Evolutionary conservation across 768 basidiomycete genomes (phyloP), one percentile per base, ranked within the genome.

Genomic region (Collybiopsis luxurians): DNA sequence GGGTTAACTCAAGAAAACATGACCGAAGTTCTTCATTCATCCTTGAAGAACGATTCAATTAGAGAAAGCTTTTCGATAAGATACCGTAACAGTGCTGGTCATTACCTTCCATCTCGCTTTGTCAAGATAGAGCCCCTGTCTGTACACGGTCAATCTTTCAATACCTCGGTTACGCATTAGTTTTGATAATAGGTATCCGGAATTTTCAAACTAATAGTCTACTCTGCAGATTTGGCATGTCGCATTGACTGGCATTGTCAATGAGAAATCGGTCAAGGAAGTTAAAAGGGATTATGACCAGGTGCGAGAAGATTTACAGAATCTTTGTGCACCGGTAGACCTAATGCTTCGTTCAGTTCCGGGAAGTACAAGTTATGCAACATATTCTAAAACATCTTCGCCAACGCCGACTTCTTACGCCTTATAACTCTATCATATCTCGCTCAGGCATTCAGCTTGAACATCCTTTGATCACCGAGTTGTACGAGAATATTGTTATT

Each of bases 141-240:
- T 89, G 91, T 66, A 67, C 85, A 71, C 28, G 24, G 42, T 24
- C 34, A 39, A 39, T 40, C 21, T 11, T 36, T 19, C 23, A 17
- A 28, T 38, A 49, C 44, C 21, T 38, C 7, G 17, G 52, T 3
- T 9, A n/a, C n/a, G n/a, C n/a, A n/a, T n/a, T 28, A 51, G 23
- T 43, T 10, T 57, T 30, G 24, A 11, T n/a, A 40, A 45, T 24
- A 19, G 34, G 39, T 34, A 34, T 5, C 31, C 13, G 5, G 5
- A 13, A 34, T 34, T 34, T 13, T 13, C 31, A 34, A 34, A 13
- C 31, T 34, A 34, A 34, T 34, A 6, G 6, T 34, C 13, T 65
- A 89, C 92, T 63, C 83, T 84, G 23, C 91, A 90, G 1, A 84
- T 93, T 53, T 93, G 91, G 91, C 76, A 86, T 61, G 75, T 92